Conservation (phyloP, 2,329 filamentous ascomycete species). For the Fusarium sarcochroum region DNA sequence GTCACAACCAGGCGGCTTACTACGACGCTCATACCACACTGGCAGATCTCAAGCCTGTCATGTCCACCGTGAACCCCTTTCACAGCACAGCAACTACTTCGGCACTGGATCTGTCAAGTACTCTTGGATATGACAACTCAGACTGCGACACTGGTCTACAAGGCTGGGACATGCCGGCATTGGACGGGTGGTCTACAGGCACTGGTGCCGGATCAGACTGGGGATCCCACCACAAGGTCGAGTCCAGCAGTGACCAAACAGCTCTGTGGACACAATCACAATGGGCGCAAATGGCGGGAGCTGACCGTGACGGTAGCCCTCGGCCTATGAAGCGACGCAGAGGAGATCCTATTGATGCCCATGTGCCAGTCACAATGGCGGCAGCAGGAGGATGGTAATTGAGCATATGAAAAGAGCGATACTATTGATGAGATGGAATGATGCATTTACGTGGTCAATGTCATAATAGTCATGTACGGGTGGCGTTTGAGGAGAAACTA, state of each 20-base stretch:
- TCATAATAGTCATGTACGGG: constrained; percentile 35
- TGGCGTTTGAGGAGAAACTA: constrained; percentile 23
- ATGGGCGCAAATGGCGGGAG: constrained; percentile 53
- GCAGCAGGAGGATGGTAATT: constrained; percentile 51
- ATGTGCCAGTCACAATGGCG: constrained; percentile 52
- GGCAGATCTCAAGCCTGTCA: constrained; percentile 54
- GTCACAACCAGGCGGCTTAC: constrained; percentile 48
- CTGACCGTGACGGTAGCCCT: constrained; percentile 55
- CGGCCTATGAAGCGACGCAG: constrained; percentile 56
- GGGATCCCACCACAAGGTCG: constrained; percentile 52
- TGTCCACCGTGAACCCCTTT: constrained; percentile 51
- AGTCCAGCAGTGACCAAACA: constrained; percentile 47
- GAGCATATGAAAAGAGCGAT: constrained; percentile 7
- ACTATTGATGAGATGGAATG: constrained; percentile 17
- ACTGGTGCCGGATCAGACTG: constrained; percentile 52
- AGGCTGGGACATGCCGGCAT: constrained; percentile 56
- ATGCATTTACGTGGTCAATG: constrained; percentile 40
- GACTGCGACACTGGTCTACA: constrained; percentile 52
- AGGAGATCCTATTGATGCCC: constrained; percentile 51
- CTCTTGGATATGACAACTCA: constrained; percentile 54
- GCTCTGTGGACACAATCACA: constrained; percentile 55
- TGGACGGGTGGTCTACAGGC: constrained; percentile 54
- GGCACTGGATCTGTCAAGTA: constrained; percentile 52
- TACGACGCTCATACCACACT: constrained; percentile 53
- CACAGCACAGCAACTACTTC: constrained; percentile 46